Evolutionary conservation across 2,329 filamentous ascomycete species (phyloP).

Genomic region (Anthostomella pinea): DNA sequence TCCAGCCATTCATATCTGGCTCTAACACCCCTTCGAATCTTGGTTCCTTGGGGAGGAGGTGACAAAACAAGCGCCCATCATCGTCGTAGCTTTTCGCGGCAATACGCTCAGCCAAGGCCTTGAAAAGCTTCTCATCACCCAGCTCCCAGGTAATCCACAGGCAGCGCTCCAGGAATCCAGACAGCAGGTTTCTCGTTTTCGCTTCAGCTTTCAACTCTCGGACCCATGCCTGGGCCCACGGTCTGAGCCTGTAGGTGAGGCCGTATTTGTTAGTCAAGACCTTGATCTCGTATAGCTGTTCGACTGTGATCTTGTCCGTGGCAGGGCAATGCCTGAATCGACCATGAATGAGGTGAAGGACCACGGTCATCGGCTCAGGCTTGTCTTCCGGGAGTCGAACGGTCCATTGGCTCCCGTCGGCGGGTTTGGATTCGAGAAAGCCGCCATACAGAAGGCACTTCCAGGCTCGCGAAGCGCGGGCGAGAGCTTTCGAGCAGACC

Average conservation of each 20-base stretch:
- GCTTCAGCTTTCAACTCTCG: no score
- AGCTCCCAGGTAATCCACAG: constrained; percentile 3
- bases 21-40: background rate
- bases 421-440: constrained; percentile 12
- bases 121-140: background rate
- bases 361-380: constrained; percentile 21
- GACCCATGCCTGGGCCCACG: constrained; percentile 7
- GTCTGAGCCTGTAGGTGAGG: constrained; percentile 13
- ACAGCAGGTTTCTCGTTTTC: no score
- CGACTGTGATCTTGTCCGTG: background rate
- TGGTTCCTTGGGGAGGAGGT: no score
- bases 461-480: constrained; percentile 13
- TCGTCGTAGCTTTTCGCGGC: background rate
- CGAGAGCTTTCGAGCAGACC: constrained; percentile 16
- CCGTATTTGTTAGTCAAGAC: constrained; percentile 20
- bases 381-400: constrained; percentile 26
- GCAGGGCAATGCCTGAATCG: constrained; percentile 18
- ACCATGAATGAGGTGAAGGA: constrained; percentile 27
- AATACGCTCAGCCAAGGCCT: background rate
- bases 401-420: constrained; percentile 10
- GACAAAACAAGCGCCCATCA: no score
- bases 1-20: background rate
- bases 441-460: constrained; percentile 18
- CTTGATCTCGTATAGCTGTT: constrained; percentile 12
- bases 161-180: background rate